Conservation (phyloP, 2,329 filamentous ascomycete genomes). For the Cordyceps cicadae region DNA sequence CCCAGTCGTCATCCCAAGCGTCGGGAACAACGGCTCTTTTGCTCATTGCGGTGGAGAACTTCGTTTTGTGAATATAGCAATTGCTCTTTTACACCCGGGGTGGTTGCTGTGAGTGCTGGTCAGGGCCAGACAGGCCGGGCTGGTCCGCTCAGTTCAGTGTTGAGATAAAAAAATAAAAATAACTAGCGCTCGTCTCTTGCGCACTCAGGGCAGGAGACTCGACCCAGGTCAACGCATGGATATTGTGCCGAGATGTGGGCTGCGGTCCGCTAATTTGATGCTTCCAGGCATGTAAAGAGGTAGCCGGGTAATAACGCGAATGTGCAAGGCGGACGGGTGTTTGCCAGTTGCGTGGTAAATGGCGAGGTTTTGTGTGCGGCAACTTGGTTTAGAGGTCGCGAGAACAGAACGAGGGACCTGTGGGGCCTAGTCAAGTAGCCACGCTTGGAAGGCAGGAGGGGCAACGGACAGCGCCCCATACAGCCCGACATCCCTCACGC, state of each 20-base stretch:
- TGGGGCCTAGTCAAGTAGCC: not conserved
- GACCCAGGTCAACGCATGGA: constrained; percentile 10
- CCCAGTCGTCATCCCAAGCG: constrained; percentile 93
- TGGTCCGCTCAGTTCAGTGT: not conserved
- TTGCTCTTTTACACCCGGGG: not conserved
- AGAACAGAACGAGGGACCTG: not conserved
- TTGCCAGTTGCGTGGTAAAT: not conserved
- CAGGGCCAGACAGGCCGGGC: not conserved
- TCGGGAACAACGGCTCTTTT: constrained; percentile 47
- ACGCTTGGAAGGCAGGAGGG: not conserved
- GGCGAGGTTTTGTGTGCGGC: not conserved
- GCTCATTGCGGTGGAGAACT: not conserved
- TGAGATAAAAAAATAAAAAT: not conserved
- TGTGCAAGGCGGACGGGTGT: not conserved
- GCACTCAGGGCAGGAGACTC: constrained; percentile 9
- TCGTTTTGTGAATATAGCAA: not conserved
- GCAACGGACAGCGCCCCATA: no score
- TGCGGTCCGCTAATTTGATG: not conserved
- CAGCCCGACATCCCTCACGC: no score
- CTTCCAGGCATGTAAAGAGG: not conserved
- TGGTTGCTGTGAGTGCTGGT: not conserved
- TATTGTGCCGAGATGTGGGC: not conserved
- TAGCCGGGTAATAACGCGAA: not conserved
- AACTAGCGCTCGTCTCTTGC: constrained; percentile 5
- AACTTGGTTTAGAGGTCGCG: not conserved